These are phyloP conservation scores for Cyberlindnera lachancei DNA, from an alignment of 805 yeast species.

Conservation along the genomic window DNA sequence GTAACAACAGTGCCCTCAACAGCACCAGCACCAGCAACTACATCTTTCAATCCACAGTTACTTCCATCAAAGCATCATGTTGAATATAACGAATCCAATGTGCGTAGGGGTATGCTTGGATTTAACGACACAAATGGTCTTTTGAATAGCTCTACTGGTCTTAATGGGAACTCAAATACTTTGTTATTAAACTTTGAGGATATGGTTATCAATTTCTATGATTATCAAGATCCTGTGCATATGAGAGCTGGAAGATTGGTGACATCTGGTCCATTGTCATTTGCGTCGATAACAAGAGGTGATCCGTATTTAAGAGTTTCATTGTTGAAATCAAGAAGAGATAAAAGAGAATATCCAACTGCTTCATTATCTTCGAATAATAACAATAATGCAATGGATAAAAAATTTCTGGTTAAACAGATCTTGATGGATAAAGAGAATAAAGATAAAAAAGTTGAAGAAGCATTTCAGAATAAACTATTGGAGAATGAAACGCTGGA, in stretches of 20 bases:
- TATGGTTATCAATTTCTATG: constrained; percentile 23
- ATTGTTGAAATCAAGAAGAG: constrained; percentile 19
- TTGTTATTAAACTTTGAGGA: too few species aligned
- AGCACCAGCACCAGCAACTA: not conserved
- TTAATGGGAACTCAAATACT: too few species aligned
- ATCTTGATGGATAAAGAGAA: constrained; percentile 15
- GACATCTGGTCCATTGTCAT: constrained; percentile 27
- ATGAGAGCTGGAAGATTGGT: constrained; percentile 26
- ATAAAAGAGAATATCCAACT: constrained; percentile 14
- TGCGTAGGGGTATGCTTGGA: too few species aligned
- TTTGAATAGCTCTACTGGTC: too few species aligned
- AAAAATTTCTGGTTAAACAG: constrained; percentile 15
- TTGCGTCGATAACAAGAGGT: constrained; percentile 20
- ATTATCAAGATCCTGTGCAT: constrained; percentile 22
- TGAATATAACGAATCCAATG: not conserved
- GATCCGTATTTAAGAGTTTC: constrained; percentile 25
- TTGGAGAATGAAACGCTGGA: constrained; percentile 31
- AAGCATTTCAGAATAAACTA: constrained; percentile 25
- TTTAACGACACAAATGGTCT: too few species aligned
- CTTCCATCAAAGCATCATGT: not conserved
- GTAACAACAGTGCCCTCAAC: too few species aligned
- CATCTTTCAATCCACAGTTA: too few species aligned
- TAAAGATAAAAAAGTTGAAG: constrained; percentile 15
- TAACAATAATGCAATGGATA: constrained; percentile 1
- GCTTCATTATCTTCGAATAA: too few species aligned